These are phyloP conservation scores for Neoboletus magnificus DNA, from an alignment of 768 basidiomycete species.

Conservation along the genomic window DNA sequence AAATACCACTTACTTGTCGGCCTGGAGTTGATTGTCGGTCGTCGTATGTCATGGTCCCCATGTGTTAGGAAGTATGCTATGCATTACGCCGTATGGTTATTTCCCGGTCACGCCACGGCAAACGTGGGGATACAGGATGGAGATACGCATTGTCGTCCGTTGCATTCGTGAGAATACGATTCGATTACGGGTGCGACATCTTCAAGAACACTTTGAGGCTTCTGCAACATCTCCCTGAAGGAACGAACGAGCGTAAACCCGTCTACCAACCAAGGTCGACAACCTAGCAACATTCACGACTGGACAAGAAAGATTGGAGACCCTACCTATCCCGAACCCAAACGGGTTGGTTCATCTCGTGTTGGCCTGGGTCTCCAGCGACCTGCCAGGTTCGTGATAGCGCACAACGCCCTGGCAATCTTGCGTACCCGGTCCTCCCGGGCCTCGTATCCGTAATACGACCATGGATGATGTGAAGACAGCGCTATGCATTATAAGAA, in stretches of 20 bases:
- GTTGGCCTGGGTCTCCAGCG: no score
- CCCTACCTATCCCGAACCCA: no score
- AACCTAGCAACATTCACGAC: neutral
- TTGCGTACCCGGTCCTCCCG: no score
- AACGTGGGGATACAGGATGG: neutral
- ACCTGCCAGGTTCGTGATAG: no score
- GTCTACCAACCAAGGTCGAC: no score
- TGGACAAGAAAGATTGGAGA: no score
- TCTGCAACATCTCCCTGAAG: neutral
- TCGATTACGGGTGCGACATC: neutral
- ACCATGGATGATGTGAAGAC: no score
- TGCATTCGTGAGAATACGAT: neutral
- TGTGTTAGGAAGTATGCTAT: constrained; percentile 23
- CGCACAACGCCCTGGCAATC: no score
- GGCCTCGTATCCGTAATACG: no score
- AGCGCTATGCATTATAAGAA: no score
- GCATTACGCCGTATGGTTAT: constrained; percentile 5
- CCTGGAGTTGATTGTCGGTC: neutral
- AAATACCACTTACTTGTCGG: neutral
- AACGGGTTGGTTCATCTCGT: no score
- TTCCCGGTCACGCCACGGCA: constrained; percentile 3
- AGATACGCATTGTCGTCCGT: neutral
- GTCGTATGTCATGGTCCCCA: constrained; percentile 12
- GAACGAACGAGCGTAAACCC: no score
- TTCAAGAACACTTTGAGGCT: neutral